Evolutionary conservation across 2,329 filamentous ascomycete species (phyloP).

Genomic region (Calonectria leucothoes): DNA sequence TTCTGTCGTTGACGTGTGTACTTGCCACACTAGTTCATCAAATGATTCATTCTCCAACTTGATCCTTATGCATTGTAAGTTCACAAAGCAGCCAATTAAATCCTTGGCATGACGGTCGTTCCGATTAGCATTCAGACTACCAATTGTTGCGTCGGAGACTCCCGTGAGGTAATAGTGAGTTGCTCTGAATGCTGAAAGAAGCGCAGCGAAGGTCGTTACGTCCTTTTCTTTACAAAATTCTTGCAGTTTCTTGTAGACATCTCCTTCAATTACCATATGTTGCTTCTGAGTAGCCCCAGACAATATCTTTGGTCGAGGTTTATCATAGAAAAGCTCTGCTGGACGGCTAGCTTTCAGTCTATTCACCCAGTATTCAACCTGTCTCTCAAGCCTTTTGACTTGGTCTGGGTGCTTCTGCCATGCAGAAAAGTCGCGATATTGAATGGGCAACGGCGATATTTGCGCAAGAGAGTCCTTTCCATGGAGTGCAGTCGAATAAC

Average conservation of each 20-base stretch:
- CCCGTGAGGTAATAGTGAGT: conserved; percentile 40
- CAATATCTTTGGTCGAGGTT: not conserved
- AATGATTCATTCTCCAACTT: conserved; percentile 15
- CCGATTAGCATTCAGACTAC: conserved; percentile 34
- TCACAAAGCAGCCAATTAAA: conserved; percentile 41
- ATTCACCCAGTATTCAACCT: not conserved
- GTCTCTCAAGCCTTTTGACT: not conserved
- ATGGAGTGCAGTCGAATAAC: not conserved
- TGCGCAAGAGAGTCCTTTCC: not conserved
- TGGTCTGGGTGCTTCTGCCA: not conserved
- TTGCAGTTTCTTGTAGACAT: not conserved
- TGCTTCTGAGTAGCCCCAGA: not conserved
- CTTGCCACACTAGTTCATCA: not conserved
- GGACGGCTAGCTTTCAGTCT: not conserved
- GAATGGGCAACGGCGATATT: not conserved
- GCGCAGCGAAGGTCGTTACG: not conserved
- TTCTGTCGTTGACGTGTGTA: not conserved
- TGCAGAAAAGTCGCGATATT: not conserved
- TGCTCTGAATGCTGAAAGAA: conserved; percentile 37
- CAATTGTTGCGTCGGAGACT: conserved; percentile 32
- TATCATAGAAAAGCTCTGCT: not conserved
- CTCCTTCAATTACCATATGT: not conserved
- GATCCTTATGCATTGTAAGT: conserved; percentile 34
- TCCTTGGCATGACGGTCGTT: conserved; percentile 27
- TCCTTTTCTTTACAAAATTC: not conserved